These are phyloP conservation scores for Umbilicaria muhlenbergii DNA, from an alignment of 495 filamentous ascomycete species.

Conservation along the genomic window DNA sequence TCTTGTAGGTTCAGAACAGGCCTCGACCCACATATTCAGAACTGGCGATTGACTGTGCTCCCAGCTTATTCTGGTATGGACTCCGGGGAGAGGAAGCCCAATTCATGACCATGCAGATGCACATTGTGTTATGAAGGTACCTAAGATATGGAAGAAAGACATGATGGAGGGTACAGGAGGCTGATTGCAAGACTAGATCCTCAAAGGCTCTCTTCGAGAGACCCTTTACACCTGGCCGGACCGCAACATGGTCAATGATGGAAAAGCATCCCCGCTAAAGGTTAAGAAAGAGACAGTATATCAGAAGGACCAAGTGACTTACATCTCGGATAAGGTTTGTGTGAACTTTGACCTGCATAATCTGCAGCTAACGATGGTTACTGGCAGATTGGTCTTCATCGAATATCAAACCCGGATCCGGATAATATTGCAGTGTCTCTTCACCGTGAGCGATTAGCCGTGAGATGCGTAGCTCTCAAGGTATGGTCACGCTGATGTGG, in stretches of 20 bases:
- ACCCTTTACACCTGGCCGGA: conserved; percentile 65
- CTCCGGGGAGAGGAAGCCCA: conserved; percentile 64
- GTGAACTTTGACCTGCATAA: not conserved
- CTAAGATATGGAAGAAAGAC: not conserved
- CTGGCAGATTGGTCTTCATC: conserved; percentile 59
- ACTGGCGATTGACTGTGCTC: not conserved
- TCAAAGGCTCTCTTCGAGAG: conserved; percentile 64
- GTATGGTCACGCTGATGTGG: conserved; percentile 12
- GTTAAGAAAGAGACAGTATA: conserved; percentile 31
- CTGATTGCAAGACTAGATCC: conserved; percentile 31
- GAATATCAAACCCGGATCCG: conserved; percentile 57
- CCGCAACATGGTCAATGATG: conserved; percentile 24
- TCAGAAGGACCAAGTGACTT: conserved; percentile 51
- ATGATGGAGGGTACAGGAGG: not conserved
- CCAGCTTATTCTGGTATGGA: conserved; percentile 84
- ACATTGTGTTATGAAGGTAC: conserved; percentile 55
- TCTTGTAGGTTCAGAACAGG: conserved; percentile 39
- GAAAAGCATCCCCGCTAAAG: conserved; percentile 31
- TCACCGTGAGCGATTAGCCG: conserved; percentile 44
- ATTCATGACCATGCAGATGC: conserved; percentile 84
- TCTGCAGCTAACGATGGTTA: not conserved
- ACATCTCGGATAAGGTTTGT: conserved; percentile 61
- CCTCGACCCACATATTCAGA: not conserved
- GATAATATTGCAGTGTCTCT: conserved; percentile 68
- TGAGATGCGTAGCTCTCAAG: not conserved